Percentiles rank a stretch among this genome's conserved stretches.
phyloP scores from a whole-genome alignment of 495 filamentous ascomycete genomes.

The Baudoinia panamericana region DNA sequence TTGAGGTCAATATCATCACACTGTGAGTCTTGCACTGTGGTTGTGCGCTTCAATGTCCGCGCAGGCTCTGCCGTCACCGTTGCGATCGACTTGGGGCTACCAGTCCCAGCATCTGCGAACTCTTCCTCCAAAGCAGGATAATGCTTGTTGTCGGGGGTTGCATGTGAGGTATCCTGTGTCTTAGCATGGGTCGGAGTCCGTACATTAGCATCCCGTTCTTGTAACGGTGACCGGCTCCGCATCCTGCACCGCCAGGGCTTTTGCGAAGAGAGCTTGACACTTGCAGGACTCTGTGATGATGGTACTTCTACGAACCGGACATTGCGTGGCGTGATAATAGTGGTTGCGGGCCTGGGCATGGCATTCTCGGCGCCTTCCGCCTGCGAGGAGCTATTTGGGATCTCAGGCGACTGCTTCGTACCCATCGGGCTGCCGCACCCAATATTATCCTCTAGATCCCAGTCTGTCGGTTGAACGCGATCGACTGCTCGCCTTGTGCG shows the following conservation, averaged over 20 bases:
- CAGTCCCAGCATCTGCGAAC: not conserved
- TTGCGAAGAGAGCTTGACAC: conserved; percentile 3
- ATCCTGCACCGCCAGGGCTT: not conserved
- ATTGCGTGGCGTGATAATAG: conserved; percentile 1
- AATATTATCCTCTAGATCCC: not conserved
- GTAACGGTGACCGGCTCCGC: conserved; percentile 8
- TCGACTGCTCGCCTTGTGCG: not conserved
- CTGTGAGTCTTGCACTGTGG: conserved; percentile 11
- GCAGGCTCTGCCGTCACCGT: not conserved
- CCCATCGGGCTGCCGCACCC: not conserved
- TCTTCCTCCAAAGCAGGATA: not conserved
- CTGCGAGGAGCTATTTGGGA: conserved; percentile 1
- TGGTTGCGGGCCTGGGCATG: not conserved
- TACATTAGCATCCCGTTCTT: conserved; percentile 7
- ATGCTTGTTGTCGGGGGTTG: no score
- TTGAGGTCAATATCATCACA: not conserved
- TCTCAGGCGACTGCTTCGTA: not conserved
- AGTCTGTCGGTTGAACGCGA: not conserved
- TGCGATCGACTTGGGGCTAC: not conserved
- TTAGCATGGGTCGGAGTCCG: no score
- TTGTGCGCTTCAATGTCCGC: conserved; percentile 2
- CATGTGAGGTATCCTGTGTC: no score
- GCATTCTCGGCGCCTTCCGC: not conserved
- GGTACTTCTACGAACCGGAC: conserved; percentile 10
- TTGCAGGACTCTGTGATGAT: conserved; percentile 13